phyloP scores from a whole-genome alignment of 2,329 filamentous ascomycete species.

The Arthroderma sp. region DNA sequence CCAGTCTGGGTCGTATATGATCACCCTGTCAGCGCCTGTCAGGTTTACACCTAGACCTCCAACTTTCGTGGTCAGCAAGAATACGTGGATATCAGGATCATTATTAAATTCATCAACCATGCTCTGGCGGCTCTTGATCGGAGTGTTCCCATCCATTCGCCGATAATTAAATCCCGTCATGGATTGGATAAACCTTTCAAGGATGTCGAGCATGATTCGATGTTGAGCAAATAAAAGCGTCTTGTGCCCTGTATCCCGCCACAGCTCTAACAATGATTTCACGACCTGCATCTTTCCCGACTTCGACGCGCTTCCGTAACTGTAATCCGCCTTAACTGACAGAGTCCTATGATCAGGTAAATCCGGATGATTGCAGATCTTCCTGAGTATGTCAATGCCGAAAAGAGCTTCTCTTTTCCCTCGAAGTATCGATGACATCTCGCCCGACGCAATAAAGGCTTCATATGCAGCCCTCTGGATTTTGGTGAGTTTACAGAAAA shows the following conservation, averaged over 20 bases:
- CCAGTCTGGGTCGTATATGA: conserved; percentile 98
- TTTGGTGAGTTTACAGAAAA: conserved; percentile 85
- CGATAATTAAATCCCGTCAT: conserved; percentile 61
- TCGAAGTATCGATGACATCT: conserved; percentile 70
- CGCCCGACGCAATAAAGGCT: conserved; percentile 65
- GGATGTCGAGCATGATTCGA: conserved; percentile 86
- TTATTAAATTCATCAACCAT: conserved; percentile 91
- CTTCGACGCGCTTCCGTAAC: conserved; percentile 63
- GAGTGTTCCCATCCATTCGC: conserved; percentile 87
- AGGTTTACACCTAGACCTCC: conserved; percentile 88
- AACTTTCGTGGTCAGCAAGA: conserved; percentile 88
- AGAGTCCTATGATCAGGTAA: conserved; percentile 55
- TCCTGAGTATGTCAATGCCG: conserved; percentile 82
- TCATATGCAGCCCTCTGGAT: conserved; percentile 70
- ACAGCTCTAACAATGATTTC: conserved; percentile 71
- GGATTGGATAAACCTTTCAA: conserved; percentile 63
- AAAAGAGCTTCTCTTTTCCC: conserved; percentile 68
- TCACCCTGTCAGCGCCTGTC: conserved; percentile 87
- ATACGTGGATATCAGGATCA: conserved; percentile 65
- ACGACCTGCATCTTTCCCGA: conserved; percentile 96
- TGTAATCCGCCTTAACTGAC: conserved; percentile 50
- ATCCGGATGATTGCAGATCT: conserved; percentile 97
- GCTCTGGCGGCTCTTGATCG: conserved; percentile 73
- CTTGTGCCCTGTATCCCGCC: conserved; percentile 88
- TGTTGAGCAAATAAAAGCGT: conserved; percentile 87